Conservation (phyloP, 2,329 filamentous ascomycete species). For the Neospermospora avenae region DNA sequence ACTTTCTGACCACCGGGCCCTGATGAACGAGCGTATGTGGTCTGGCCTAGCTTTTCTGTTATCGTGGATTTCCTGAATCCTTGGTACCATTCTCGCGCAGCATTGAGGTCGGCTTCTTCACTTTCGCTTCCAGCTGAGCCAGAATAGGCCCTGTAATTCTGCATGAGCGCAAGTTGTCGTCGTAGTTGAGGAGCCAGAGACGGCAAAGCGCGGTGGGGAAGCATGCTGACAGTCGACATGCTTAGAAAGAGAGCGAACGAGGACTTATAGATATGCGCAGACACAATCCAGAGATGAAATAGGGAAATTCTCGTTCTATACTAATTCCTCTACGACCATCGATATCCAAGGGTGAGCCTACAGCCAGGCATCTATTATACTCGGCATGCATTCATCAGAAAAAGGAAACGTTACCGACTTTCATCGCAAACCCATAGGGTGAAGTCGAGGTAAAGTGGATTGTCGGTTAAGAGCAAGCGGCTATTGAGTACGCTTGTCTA, state of each 20-base stretch:
- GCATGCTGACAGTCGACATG: not conserved
- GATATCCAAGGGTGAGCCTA: not conserved
- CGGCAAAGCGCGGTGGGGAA: slow-evolving; percentile 11
- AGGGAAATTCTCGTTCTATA: not conserved
- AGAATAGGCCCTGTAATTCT: slow-evolving; percentile 23
- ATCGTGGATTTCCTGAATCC: slow-evolving; percentile 27
- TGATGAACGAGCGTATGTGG: slow-evolving; percentile 28
- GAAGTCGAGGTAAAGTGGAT: not conserved
- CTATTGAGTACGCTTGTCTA: not conserved
- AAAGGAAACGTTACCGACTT: not conserved
- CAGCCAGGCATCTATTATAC: not conserved
- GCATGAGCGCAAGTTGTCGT: slow-evolving; percentile 8
- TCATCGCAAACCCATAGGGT: not conserved
- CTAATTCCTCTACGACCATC: not conserved
- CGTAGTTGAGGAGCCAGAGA: slow-evolving; percentile 8
- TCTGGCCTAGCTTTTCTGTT: slow-evolving; percentile 28
- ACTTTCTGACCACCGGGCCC: slow-evolving; percentile 36
- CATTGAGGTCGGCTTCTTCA: slow-evolving; percentile 27
- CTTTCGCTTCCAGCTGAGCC: slow-evolving; percentile 12
- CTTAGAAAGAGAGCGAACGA: not conserved
- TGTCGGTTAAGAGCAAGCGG: not conserved
- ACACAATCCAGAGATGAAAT: not conserved
- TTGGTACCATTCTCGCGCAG: slow-evolving; percentile 32
- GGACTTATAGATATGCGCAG: not conserved
- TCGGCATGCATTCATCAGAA: not conserved